Evolutionary conservation across 495 filamentous ascomycete genomes (phyloP), one percentile per base, ranked within the genome.

Genomic region (Cenococcum geophilum): DNA sequence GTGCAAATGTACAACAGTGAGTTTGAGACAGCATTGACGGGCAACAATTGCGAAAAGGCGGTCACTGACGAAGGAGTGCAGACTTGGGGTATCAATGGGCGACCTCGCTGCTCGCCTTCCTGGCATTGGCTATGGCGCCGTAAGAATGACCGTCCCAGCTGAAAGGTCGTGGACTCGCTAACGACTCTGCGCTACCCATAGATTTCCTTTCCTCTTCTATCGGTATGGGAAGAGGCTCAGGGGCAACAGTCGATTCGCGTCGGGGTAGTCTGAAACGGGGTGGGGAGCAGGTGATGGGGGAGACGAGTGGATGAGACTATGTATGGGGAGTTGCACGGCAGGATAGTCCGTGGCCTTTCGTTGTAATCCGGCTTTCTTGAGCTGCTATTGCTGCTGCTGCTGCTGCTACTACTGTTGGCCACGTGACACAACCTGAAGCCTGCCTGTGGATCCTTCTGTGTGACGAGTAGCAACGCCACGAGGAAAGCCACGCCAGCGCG

Each of bases 1-100:
- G 79, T 83, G 5, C 84, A 87, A 68, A 77, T 77, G 75, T 77
- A 73, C 69, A 63, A 75, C 61, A 83, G 83, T 87, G 77, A 76
- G 84, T 78, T 55, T 60, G 45, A 55, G 49, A 52, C 42, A 53
- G 21, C 52, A 40, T 18, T 21, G 20, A 10, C 18, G 34, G 16
- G 18, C 21, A 8, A 47, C 37, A 12, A 40, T 45, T 57, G 35
- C 40, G 32, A 70, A 71, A 68, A 70, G 68, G 69, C 72, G 67
- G 72, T 74, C 67, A 70, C 68, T 70, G 64, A 67, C 47, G 48
- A 21, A 20, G 40, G 56, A 68, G 57, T 16, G 48, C 47, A 76
- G 74, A 64, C 42, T 65, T 76, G 12, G 74, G 74, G 18, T 72
- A 73, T 58, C 73, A 76, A 58, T 77, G 75, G 76, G 76, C 76